Base-by-base conservation (phyloP, 208 protist species). In the Acanthamoeba healyi region DNA sequence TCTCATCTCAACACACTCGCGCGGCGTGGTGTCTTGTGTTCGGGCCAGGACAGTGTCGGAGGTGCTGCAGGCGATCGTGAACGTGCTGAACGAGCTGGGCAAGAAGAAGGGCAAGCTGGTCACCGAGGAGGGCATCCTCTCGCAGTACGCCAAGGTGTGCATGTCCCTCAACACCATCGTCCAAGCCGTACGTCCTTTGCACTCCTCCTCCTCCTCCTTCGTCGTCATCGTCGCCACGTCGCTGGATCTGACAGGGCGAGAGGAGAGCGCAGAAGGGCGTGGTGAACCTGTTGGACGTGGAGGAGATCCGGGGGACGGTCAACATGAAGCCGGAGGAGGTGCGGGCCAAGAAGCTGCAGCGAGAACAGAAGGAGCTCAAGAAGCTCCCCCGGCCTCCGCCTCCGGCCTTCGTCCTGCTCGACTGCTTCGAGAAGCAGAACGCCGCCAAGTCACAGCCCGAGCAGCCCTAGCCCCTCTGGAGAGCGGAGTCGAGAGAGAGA, bases 41-140 rank as follows among this genome's bases (percentile, higher is more conserved):
- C n/a, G n/a, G n/a, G n/a, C n/a, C n/a, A n/a, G n/a, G 12, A 22
- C 79, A 88, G 79, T 88, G 79, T 88, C 79, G 26, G 79, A 88
- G 40, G 79, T 88, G 44, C 36, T 54, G 49, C 49, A 65, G 79
- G 79, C 79, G 24, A 88, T 88, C 22, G 44, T 54, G 44, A 88
- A 88, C 46, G 79, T 88, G 32, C 42, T 88, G 40, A 88, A 88
- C 44, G 79, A 88, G 79, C 46, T 88, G 79, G 44, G 79, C 29
- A 77, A 77, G 29, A 88, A 88, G 79, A 88, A 88, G 51, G 79
- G 79, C 79, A 88, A 88, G 79, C 32, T 88, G 44, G 79, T 88
- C 79, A 88, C 79, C 32, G 79, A 88, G 51, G 79, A 88, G 26
- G 49, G 51, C 29, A 88, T 88, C 29, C 79, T 88, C 17, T 19